Base-by-base conservation (phyloP, 106 monocot species). In the Dioscorea zingiberensis region DNA sequence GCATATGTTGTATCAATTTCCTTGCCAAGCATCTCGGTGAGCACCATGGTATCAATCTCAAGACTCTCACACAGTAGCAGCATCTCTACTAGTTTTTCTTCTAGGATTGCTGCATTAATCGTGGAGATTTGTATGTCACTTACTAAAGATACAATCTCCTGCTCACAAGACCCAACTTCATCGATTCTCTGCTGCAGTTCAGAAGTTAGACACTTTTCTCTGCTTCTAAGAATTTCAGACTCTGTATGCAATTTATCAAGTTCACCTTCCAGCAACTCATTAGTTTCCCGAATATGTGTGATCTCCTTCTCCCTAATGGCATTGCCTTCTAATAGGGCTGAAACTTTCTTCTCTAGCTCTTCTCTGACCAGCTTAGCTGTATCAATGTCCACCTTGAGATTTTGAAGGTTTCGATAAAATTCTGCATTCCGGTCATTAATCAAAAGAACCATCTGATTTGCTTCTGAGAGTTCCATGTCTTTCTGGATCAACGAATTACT, bases 81-180 rank as follows among this genome's bases (percentile, higher is more conserved):
- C 60, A 78, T 32, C 62, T 93, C 85, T 32, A 81, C 48, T 44
- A 86, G 60, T 73, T 86, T 80, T 25, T 89, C 85, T 71, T 89
- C 80, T 46, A 81, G 71, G 11, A 86, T 22, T 59, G 65, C 67
- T 66, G 71, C 78, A 62, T 74, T 78, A 55, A 89, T 44, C 19
- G 67, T 78, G 38, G 78, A 78, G 47, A 63, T 53, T 24, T 83
- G 76, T n/a, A 76, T 59, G 19, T 84, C 78, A 21, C 27, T 22
- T 27, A 77, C 51, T 28, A 83, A 78, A 47, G 55, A 64, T 59
- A 55, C 21, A 55, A 93, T 77, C 45, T 89, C 83, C 27, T 44
- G 63, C 68, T 80, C 81, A 66, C 73, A 86, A 12, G 53, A 46
- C 10, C 68, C 23, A 30, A 68, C 28, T 58, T 81, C 78, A 46